phyloP scores from a whole-genome alignment of 108 stramenopile genomes.

The Fragilaria crotonensis region DNA sequence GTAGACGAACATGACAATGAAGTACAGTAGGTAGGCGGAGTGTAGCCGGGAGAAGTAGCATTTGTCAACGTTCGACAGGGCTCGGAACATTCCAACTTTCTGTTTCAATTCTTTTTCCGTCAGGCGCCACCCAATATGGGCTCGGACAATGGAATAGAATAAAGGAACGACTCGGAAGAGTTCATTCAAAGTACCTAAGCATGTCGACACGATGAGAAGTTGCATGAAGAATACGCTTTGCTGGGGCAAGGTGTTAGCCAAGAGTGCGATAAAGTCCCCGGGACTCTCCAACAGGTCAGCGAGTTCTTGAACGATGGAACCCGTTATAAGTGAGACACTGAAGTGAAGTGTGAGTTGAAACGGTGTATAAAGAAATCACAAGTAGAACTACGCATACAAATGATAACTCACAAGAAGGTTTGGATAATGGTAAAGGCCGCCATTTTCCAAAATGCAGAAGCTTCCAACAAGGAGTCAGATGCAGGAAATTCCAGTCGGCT shows the following conservation, averaged over 20 bases:
- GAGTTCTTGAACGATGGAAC: slow-evolving; percentile 21
- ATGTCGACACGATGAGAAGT: slow-evolving; percentile 6
- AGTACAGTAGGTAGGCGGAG: slow-evolving; percentile 39
- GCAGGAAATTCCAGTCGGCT: slow-evolving; percentile 2
- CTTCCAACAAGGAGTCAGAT: background rate
- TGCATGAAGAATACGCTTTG: slow-evolving; percentile 33
- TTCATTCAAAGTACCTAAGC: slow-evolving; percentile 3
- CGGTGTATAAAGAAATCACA: too few relatives aligned
- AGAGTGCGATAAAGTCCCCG: slow-evolving; percentile 13
- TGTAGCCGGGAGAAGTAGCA: slow-evolving; percentile 24
- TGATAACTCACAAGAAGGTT: background rate
- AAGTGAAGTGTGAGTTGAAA: too few relatives aligned
- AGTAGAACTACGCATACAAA: too few relatives aligned
- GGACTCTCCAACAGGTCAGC: slow-evolving; percentile 17
- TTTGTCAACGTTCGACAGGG: slow-evolving; percentile 29
- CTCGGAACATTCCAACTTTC: background rate
- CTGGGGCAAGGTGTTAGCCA: slow-evolving; percentile 28
- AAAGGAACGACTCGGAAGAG: slow-evolving; percentile 11
- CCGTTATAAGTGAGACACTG: slow-evolving; percentile 44
- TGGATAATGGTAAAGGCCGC: background rate
- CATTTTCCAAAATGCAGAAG: background rate
- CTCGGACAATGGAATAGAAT: background rate
- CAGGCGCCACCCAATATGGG: background rate
- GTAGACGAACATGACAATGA: slow-evolving; percentile 59
- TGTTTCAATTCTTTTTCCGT: background rate